A percentile compares a stretch with the other conserved stretches of the same genome.
Evolutionary conservation across 129 eudicot species (phyloP).

Genomic region (Chrysanthemum makinoi): DNA sequence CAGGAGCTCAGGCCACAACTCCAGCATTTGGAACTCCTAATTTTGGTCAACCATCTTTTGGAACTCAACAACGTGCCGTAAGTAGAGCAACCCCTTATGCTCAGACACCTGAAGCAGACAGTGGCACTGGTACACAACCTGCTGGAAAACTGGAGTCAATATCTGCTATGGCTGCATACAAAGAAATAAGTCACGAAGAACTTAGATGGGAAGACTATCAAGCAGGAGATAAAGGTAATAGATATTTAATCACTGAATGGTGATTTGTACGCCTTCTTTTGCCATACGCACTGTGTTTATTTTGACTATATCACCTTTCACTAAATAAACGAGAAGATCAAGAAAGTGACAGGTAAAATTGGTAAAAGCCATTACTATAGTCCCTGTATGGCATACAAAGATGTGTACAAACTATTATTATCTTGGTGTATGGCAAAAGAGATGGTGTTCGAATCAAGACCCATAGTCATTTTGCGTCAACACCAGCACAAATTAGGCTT

Average conservation of each 20-base stretch:
- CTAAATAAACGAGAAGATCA: too few species aligned
- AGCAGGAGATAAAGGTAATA: conserved; percentile 81
- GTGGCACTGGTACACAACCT: conserved; percentile 56
- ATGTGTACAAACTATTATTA: too few species aligned
- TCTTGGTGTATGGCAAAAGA: too few species aligned
- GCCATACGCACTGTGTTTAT: too few species aligned
- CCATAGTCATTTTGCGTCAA: too few species aligned
- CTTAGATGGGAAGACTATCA: conserved; percentile 99
- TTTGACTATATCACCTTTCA: too few species aligned
- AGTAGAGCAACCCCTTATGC: conserved; percentile 78
- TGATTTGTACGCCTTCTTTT: too few species aligned
- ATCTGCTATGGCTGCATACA: conserved; percentile 91
- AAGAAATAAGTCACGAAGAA: conserved; percentile 94
- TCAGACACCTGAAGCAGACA: conserved; percentile 67
- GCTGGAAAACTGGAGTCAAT: conserved; percentile 86
- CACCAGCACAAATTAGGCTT: too few species aligned
- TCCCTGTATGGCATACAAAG: too few species aligned
- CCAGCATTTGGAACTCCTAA: conserved; percentile 64
- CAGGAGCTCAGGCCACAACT: conserved; percentile 76
- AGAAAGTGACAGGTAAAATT: too few species aligned
- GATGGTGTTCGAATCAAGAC: background rate
- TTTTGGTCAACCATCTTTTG: conserved; percentile 73
- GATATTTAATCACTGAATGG: background rate
- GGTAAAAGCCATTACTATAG: too few species aligned
- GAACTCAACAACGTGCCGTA: conserved; percentile 79